Percentiles rank a stretch among this genome's conserved stretches.
Conservation (phyloP, 2,329 filamentous ascomycete species). For the Apiospora kogelbergensis region DNA sequence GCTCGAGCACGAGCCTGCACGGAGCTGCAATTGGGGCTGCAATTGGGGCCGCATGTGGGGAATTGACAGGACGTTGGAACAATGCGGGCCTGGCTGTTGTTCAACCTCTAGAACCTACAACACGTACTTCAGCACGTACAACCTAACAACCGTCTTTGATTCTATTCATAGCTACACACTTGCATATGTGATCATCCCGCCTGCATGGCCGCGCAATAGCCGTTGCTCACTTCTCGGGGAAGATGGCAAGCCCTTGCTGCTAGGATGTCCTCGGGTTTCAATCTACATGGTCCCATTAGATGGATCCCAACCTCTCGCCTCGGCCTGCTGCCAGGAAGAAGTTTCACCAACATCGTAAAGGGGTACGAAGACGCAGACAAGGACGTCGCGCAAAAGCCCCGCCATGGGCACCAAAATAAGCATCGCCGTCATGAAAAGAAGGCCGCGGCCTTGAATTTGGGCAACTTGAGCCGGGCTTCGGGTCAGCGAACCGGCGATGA, state of each 20-base stretch:
- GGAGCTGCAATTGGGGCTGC: not conserved
- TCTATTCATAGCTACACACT: conserved; percentile 7
- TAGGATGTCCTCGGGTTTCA: not conserved
- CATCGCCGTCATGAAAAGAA: conserved; percentile 19
- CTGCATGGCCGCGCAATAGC: not conserved
- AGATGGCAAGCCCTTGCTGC: not conserved
- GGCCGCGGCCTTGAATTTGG: conserved; percentile 18
- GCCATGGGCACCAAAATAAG: not conserved
- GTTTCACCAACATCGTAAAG: not conserved
- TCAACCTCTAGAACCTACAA: too few species aligned
- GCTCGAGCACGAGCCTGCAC: not conserved
- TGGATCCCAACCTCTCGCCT: not conserved
- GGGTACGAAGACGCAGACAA: not conserved
- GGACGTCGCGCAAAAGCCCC: not conserved
- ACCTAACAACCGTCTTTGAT: not conserved
- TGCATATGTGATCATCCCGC: not conserved
- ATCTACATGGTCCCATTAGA: not conserved
- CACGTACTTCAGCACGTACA: not conserved
- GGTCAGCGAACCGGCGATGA: conserved; percentile 20
- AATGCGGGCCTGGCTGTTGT: not conserved
- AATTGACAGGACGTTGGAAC: not conserved
- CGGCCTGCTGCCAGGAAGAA: not conserved
- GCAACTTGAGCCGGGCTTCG: conserved; percentile 21
- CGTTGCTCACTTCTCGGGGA: not conserved
- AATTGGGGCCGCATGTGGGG: not conserved